Evolutionary conservation across 2,329 filamentous ascomycete species (phyloP).

Genomic region (Fusarium pseudonygamai): DNA sequence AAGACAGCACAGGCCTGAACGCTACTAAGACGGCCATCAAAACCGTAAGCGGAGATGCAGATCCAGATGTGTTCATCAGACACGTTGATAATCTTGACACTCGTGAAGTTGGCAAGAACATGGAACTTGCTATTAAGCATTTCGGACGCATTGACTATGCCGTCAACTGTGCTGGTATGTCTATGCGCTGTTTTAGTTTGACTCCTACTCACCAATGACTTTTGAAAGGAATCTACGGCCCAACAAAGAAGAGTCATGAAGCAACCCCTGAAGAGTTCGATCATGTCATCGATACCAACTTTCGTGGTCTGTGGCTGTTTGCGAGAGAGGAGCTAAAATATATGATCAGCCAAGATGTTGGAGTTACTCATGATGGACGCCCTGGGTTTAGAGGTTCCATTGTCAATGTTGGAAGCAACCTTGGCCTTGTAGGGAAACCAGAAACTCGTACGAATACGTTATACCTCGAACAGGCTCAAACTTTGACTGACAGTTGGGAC

Average conservation of each 20-base stretch:
- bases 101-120: constrained; percentile 46
- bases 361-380: constrained; percentile 54
- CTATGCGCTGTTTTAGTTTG: neutral
- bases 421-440: constrained; percentile 54
- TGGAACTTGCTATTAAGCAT: constrained; percentile 45
- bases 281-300: constrained; percentile 53
- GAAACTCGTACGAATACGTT: constrained; percentile 49
- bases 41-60: neutral
- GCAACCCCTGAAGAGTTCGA: constrained; percentile 53
- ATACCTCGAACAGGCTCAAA: rapidly evolving
- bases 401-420: constrained; percentile 56
- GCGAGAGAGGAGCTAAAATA: constrained; percentile 53
- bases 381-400: constrained; percentile 51
- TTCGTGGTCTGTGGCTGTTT: constrained; percentile 57
- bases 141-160: constrained; percentile 58
- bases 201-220: neutral
- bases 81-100: constrained; percentile 50
- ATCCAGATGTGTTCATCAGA: constrained; percentile 32
- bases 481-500: neutral
- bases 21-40: constrained; percentile 43
- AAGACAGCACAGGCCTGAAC: constrained; percentile 44
- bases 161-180: constrained; percentile 54
- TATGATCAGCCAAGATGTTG: constrained; percentile 56
- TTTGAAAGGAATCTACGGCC: constrained; percentile 50
- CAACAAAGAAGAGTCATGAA: constrained; percentile 49